Evolutionary conservation across 2,329 filamentous ascomycete genomes (phyloP).

Genomic region (Calonectria pseudoturangicola): DNA sequence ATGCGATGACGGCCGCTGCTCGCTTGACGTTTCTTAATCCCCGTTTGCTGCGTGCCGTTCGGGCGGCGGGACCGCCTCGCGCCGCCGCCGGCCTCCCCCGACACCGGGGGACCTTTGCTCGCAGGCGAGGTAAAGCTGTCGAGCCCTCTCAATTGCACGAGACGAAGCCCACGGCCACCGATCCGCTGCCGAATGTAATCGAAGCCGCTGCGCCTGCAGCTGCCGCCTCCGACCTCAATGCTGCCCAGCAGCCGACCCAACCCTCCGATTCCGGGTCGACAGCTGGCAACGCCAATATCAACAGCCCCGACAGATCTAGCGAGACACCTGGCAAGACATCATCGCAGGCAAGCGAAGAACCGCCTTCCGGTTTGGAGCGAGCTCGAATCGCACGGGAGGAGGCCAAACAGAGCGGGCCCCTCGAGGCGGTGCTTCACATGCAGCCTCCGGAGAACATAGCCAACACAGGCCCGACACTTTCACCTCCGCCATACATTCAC

Average conservation of each 20-base stretch:
- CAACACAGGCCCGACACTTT: slow-evolving; percentile 78
- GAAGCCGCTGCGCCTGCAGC: slow-evolving; percentile 40
- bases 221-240: neutral
- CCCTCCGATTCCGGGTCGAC: slow-evolving; percentile 33
- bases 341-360: slow-evolving; percentile 34
- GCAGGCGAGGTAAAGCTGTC: slow-evolving; percentile 76
- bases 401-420: slow-evolving; percentile 67
- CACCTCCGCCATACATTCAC: slow-evolving; percentile 88
- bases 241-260: slow-evolving; percentile 36
- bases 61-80: slow-evolving; percentile 55
- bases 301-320: slow-evolving; percentile 28
- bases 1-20: slow-evolving; percentile 77
- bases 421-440: slow-evolving; percentile 72
- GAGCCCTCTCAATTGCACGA: slow-evolving; percentile 66
- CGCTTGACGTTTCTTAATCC: slow-evolving; percentile 82
- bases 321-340: neutral
- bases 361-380: slow-evolving; percentile 43
- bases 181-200: slow-evolving; percentile 44
- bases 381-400: slow-evolving; percentile 59
- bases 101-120: slow-evolving; percentile 68
- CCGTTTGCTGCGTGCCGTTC: slow-evolving; percentile 74
- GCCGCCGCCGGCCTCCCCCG: slow-evolving; percentile 64
- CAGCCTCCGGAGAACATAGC: slow-evolving; percentile 62
- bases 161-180: slow-evolving; percentile 45
- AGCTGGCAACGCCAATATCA: neutral